phyloP scores from a whole-genome alignment of 495 filamentous ascomycete genomes.

The Trichocladium antarcticum region DNA sequence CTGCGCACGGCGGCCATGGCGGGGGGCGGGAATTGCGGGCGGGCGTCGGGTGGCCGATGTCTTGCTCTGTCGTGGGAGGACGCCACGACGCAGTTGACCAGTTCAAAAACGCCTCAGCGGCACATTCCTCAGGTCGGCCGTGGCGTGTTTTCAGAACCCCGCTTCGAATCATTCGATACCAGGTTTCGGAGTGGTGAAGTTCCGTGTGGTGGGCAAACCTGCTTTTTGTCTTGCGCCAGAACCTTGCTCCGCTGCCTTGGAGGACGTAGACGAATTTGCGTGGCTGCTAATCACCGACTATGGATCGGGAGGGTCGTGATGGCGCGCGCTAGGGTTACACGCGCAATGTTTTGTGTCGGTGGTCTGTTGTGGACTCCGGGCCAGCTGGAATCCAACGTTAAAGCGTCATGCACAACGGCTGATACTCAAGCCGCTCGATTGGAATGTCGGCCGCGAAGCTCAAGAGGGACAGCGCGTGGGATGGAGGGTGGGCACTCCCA shows the following conservation, averaged over 20 bases:
- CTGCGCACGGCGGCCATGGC: not conserved
- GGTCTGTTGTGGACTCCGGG: not conserved
- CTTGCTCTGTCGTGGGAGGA: not conserved
- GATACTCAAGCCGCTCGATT: too few species aligned
- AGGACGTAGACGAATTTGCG: not conserved
- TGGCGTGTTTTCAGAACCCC: not conserved
- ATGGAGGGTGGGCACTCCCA: not conserved
- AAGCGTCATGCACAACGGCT: not conserved
- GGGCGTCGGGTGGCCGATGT: not conserved
- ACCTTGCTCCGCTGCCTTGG: not conserved
- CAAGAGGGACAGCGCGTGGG: not conserved
- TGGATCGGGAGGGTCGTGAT: not conserved
- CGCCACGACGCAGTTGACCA: not conserved
- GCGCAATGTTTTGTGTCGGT: not conserved
- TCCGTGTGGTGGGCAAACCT: not conserved
- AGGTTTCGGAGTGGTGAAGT: not conserved
- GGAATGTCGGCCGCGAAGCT: too few species aligned
- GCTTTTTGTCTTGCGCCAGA: not conserved
- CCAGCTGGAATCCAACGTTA: not conserved
- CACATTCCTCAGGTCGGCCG: not conserved
- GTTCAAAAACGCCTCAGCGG: slow-evolving; percentile 1
- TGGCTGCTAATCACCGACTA: not conserved
- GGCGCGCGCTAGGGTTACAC: not conserved
- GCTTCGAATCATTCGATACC: not conserved
- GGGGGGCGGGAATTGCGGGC: not conserved